phyloP scores from a whole-genome alignment of 352 stramenopile genomes.

The Phytophthora meadii region DNA sequence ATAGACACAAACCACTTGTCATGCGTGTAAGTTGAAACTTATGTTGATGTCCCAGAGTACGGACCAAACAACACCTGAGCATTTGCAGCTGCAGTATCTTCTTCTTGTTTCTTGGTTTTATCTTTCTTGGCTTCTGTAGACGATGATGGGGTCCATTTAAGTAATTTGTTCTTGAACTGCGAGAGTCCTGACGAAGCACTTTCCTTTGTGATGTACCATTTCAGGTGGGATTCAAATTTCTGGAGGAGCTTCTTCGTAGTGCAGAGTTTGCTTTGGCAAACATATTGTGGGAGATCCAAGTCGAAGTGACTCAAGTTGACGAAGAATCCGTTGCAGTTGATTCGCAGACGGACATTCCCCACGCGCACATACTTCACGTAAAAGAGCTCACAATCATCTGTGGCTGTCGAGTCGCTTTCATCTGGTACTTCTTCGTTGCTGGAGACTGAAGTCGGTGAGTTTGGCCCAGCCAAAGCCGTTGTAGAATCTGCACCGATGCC shows the following conservation, averaged over 20 bases:
- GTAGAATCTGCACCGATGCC: no score
- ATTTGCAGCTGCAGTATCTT: conserved; percentile 65
- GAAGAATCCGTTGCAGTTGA: conserved; percentile 89
- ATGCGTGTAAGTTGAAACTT: conserved; percentile 1
- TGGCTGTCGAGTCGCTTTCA: conserved; percentile 54
- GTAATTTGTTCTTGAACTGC: conserved; percentile 88
- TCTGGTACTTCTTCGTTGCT: conserved; percentile 37
- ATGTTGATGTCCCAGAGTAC: conserved; percentile 62
- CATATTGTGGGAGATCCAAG: conserved; percentile 75
- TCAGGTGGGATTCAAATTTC: conserved; percentile 85
- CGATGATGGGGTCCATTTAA: conserved; percentile 76
- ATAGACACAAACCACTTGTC: background rate
- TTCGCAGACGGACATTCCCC: conserved; percentile 77
- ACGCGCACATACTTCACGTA: conserved; percentile 90
- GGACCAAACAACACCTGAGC: conserved; percentile 80
- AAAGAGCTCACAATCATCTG: conserved; percentile 75
- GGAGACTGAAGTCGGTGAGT: conserved; percentile 20
- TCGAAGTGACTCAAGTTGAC: conserved; percentile 87
- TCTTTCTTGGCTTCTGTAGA: conserved; percentile 62
- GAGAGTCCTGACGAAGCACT: conserved; percentile 82
- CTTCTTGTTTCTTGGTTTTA: conserved; percentile 62
- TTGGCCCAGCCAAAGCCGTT: conserved; percentile 1
- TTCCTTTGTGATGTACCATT: conserved; percentile 86
- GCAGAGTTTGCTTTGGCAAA: conserved; percentile 84
- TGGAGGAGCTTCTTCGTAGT: conserved; percentile 85